phyloP scores from a whole-genome alignment of 768 basidiomycete species.

The Cystofilobasidium bisporidii region DNA sequence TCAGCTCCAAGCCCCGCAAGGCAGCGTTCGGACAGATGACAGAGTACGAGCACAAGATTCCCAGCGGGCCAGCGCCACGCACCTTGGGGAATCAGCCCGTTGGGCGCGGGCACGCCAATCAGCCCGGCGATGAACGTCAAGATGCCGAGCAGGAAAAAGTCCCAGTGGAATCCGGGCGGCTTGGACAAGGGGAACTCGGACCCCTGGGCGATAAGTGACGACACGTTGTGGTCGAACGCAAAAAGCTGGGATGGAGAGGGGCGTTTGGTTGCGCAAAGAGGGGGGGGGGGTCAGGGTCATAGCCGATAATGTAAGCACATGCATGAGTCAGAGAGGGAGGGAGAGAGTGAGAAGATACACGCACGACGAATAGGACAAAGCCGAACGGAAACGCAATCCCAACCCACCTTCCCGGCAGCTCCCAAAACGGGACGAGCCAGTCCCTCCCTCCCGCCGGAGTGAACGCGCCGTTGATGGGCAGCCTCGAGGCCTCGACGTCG shows the following conservation, averaged over 20 bases:
- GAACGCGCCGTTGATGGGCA: conserved; percentile 63
- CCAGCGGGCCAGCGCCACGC: no score
- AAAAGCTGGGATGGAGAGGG: no score
- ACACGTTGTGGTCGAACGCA: conserved; percentile 47
- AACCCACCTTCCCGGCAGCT: conserved; percentile 78
- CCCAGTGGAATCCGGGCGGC: conserved; percentile 53
- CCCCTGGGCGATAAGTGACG: conserved; percentile 72
- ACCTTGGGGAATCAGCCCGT: conserved; percentile 47
- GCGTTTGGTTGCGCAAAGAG: no score
- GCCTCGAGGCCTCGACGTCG: conserved; percentile 43
- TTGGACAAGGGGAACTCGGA: conserved; percentile 81
- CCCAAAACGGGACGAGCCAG: conserved; percentile 85
- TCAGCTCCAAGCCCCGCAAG: no score
- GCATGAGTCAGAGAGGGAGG: no score
- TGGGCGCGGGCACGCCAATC: conserved; percentile 77
- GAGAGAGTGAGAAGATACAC: conserved; percentile 4
- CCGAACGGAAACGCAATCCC: conserved; percentile 84
- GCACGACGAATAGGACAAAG: conserved; percentile 68
- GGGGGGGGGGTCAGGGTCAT: neutral
- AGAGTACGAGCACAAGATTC: no score
- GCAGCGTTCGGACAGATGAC: no score
- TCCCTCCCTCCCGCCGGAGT: conserved; percentile 56
- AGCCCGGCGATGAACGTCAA: conserved; percentile 81
- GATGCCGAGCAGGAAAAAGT: conserved; percentile 72
- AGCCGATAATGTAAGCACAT: no score